phyloP scores from a whole-genome alignment of 257 asterid genomes.

The Capsicum pubescens region DNA sequence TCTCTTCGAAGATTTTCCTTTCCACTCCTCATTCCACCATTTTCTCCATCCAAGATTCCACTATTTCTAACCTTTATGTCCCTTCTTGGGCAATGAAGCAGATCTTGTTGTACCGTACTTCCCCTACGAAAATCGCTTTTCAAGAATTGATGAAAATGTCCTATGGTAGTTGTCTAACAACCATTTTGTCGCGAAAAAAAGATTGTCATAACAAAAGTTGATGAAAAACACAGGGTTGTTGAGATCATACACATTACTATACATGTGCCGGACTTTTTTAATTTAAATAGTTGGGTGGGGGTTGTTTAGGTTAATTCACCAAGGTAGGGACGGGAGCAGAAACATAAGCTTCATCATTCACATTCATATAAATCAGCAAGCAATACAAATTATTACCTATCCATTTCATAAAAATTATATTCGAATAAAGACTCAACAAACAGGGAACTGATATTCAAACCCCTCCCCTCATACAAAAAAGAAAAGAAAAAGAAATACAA shows the following conservation, averaged over 20 bases:
- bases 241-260: constrained; percentile 12
- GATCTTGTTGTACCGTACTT: constrained; percentile 65
- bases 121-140: constrained; percentile 54
- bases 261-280: too few relatives aligned
- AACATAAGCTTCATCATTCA: background rate
- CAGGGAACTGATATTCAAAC: background rate
- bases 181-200: constrained; percentile 42
- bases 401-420: background rate
- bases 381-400: background rate
- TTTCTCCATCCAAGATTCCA: constrained; percentile 75
- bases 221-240: constrained; percentile 37
- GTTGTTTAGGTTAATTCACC: too few relatives aligned
- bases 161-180: constrained; percentile 53
- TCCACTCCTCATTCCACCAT: constrained; percentile 57
- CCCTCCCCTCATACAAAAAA: background rate
- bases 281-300: too few relatives aligned
- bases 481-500: background rate
- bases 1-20: constrained; percentile 78
- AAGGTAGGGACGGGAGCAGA: too few relatives aligned
- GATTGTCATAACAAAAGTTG: constrained; percentile 48
- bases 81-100: constrained; percentile 61
- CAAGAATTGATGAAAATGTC: constrained; percentile 52
- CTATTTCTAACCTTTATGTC: constrained; percentile 56
- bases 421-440: constrained; percentile 11
- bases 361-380: background rate